Evolutionary conservation across 768 basidiomycete species (phyloP).

Genomic region (Boletus vinaceobasis): DNA sequence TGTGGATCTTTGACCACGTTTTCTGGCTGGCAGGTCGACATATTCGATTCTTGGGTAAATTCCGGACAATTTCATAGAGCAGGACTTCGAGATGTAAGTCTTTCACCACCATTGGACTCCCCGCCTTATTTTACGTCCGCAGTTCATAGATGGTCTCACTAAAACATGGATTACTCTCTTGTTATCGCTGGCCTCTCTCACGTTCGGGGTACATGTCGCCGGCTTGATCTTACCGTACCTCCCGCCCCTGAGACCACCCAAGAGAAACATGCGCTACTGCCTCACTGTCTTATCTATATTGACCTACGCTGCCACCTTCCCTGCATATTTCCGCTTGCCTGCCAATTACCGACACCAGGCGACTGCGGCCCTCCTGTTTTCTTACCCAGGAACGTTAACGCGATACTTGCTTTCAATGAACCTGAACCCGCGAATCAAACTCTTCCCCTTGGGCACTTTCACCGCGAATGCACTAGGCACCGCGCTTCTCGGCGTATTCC

Average conservation of each 20-base stretch:
- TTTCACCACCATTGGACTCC: background rate
- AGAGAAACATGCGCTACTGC: slow-evolving; percentile 43
- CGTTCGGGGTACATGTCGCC: slow-evolving; percentile 68
- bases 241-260: slow-evolving; percentile 41
- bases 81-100: slow-evolving; percentile 70
- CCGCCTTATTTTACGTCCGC: slow-evolving; percentile 10
- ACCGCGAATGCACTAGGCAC: slow-evolving; percentile 73
- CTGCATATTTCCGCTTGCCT: slow-evolving; percentile 76
- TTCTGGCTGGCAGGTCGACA: slow-evolving; percentile 89
- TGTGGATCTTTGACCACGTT: slow-evolving; percentile 97
- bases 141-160: slow-evolving; percentile 87
- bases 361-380: slow-evolving; percentile 84
- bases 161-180: slow-evolving; percentile 77
- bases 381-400: slow-evolving; percentile 83
- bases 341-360: slow-evolving; percentile 68
- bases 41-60: slow-evolving; percentile 86
- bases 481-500: slow-evolving; percentile 73
- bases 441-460: slow-evolving; percentile 79
- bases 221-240: slow-evolving; percentile 39
- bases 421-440: slow-evolving; percentile 62
- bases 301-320: slow-evolving; percentile 70
- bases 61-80: slow-evolving; percentile 48
- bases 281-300: slow-evolving; percentile 56
- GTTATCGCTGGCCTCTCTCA: slow-evolving; percentile 71
- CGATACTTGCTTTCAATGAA: slow-evolving; percentile 73